Conservation (phyloP, 495 filamentous ascomycete species). For the Hypomontagnella monticulosa region DNA sequence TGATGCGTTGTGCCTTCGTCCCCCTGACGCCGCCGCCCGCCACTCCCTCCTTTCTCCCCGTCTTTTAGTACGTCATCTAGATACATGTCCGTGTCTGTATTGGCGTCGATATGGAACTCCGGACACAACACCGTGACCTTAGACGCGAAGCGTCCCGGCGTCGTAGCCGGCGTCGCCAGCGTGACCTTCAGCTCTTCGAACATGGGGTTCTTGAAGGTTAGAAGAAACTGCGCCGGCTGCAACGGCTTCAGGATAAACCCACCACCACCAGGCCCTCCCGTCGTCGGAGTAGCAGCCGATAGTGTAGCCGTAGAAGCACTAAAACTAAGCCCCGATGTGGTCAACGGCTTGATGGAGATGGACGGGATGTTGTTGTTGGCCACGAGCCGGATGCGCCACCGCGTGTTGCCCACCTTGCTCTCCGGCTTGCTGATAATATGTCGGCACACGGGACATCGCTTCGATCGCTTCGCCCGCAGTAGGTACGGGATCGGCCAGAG, state of each 20-base stretch:
- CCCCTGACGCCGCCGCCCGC: conserved; percentile 42
- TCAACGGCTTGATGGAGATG: conserved; percentile 72
- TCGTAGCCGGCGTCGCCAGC: conserved; percentile 82
- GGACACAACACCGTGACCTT: conserved; percentile 94
- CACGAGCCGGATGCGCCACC: conserved; percentile 88
- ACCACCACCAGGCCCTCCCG: conserved; percentile 4
- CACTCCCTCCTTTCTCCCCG: conserved; percentile 50
- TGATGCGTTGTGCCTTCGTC: conserved; percentile 59
- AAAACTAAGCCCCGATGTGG: too few species aligned
- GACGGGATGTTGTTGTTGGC: conserved; percentile 90
- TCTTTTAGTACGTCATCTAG: conserved; percentile 89
- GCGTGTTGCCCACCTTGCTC: conserved; percentile 81
- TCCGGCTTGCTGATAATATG: conserved; percentile 98
- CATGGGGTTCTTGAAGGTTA: conserved; percentile 92
- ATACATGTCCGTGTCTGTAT: conserved; percentile 75
- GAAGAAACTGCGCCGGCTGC: conserved; percentile 79
- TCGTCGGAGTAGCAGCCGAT: not conserved
- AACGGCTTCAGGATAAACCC: conserved; percentile 65
- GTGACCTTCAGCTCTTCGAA: conserved; percentile 90
- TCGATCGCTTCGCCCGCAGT: conserved; percentile 89
- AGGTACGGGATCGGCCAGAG: conserved; percentile 82
- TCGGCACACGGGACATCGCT: conserved; percentile 89
- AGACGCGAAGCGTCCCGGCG: conserved; percentile 77
- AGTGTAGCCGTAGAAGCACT: conserved; percentile 5
- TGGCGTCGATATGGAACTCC: conserved; percentile 93